Percentiles rank a stretch among this genome's conserved stretches.
phyloP scores from a whole-genome alignment of 306 rosid genomes.

The Styphnolobium japonicum region DNA sequence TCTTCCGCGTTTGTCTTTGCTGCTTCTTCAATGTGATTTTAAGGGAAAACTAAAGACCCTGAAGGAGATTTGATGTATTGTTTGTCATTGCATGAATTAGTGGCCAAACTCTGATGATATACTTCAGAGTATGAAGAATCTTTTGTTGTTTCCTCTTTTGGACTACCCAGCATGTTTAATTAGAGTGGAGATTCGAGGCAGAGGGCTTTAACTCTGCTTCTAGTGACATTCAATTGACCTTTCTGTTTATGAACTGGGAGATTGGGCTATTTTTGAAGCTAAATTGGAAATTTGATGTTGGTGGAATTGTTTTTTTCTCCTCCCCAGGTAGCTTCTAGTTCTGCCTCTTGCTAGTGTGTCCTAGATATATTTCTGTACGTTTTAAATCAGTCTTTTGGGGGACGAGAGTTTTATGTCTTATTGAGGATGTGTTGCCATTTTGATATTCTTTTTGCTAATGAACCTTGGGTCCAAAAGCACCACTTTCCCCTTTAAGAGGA shows the following conservation, averaged over 20 bases:
- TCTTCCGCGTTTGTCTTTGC: neutral
- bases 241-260: neutral
- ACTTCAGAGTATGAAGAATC: neutral
- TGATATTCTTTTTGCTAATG: neutral
- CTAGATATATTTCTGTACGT: neutral
- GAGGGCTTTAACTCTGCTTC: neutral
- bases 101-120: neutral
- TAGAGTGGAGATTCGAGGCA: neutral
- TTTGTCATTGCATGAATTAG: neutral
- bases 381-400: neutral
- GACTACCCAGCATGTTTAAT: neutral
- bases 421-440: neutral
- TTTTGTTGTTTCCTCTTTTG: neutral
- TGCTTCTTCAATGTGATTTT: neutral
- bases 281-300: conserved; percentile 1
- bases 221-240: neutral
- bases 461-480: neutral
- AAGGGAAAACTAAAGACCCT: neutral
- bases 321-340: neutral
- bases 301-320: neutral
- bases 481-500: neutral
- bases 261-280: neutral
- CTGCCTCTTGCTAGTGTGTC: neutral
- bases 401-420: neutral
- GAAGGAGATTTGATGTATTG: neutral